These are phyloP conservation scores for Paraglomus brasilianum DNA, from an alignment of 192 early-diverging fungal species.

Conservation along the genomic window DNA sequence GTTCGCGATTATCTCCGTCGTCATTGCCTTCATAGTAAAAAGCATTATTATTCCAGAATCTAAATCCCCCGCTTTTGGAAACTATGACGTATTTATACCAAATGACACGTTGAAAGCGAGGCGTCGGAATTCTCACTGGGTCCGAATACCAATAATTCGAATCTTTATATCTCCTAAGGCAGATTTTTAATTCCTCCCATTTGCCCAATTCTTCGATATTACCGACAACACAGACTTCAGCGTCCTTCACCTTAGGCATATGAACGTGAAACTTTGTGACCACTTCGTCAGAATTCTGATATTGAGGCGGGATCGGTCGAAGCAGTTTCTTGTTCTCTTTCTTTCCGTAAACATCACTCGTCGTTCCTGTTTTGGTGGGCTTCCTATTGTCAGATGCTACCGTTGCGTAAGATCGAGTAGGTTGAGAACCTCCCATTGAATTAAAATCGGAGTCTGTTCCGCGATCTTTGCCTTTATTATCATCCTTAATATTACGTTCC, in stretches of 20 bases:
- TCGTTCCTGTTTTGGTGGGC: too few relatives aligned
- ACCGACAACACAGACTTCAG: background rate
- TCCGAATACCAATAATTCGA: background rate
- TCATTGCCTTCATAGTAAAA: background rate
- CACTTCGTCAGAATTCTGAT: too few relatives aligned
- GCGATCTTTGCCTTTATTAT: too few relatives aligned
- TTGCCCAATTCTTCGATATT: background rate
- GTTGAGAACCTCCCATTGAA: too few relatives aligned
- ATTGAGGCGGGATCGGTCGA: too few relatives aligned
- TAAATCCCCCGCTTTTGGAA: background rate
- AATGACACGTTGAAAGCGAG: background rate
- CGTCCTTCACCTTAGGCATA: constrained; percentile 8
- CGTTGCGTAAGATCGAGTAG: too few relatives aligned
- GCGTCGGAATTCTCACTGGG: background rate
- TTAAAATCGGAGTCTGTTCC: too few relatives aligned
- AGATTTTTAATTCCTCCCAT: background rate
- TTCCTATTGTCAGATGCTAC: too few relatives aligned
- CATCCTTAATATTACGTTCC: too few relatives aligned
- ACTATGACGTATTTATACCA: background rate
- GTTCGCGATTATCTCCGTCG: background rate
- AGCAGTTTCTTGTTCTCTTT: too few relatives aligned
- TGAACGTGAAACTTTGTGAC: background rate
- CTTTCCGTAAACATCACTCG: too few relatives aligned
- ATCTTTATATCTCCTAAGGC: background rate
- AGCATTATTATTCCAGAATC: background rate